These are phyloP conservation scores for Triticum timopheevii DNA, from an alignment of 176 grass and related monocot species.

Conservation along the genomic window DNA sequence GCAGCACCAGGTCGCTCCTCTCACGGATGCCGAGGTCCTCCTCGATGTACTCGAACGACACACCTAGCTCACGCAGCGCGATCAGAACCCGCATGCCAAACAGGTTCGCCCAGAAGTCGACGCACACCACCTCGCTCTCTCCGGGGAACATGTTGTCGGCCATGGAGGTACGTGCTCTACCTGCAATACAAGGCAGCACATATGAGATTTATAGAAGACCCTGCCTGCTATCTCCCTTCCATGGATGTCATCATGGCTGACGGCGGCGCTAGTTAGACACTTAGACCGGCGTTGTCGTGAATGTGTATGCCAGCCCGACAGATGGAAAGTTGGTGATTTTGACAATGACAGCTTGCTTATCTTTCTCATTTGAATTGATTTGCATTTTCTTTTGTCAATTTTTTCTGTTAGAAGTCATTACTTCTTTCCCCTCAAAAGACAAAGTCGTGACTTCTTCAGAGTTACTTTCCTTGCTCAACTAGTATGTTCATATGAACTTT, in stretches of 20 bases:
- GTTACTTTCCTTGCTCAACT: too few relatives aligned
- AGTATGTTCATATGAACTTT: too few relatives aligned
- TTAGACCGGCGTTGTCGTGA: not conserved
- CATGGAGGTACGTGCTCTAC: not conserved
- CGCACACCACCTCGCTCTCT: not conserved
- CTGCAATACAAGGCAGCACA: not conserved
- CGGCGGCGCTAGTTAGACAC: not conserved
- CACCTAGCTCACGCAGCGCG: not conserved
- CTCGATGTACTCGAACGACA: not conserved
- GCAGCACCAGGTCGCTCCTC: constrained; percentile 24
- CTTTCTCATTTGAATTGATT: too few relatives aligned
- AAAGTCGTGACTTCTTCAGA: too few relatives aligned
- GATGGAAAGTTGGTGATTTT: too few relatives aligned
- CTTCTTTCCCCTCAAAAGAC: too few relatives aligned
- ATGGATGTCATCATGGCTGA: not conserved
- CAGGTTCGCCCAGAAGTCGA: constrained; percentile 27
- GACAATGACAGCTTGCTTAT: too few relatives aligned
- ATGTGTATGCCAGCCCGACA: not conserved
- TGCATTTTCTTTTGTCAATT: too few relatives aligned
- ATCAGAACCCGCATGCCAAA: constrained; percentile 22
- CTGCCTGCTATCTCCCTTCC: not conserved
- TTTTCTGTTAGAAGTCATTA: too few relatives aligned
- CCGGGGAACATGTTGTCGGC: not conserved
- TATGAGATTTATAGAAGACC: not conserved
- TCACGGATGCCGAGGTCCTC: not conserved